Conservation (phyloP, 139 green algal species). For the Tetraselmis chui region DNA sequence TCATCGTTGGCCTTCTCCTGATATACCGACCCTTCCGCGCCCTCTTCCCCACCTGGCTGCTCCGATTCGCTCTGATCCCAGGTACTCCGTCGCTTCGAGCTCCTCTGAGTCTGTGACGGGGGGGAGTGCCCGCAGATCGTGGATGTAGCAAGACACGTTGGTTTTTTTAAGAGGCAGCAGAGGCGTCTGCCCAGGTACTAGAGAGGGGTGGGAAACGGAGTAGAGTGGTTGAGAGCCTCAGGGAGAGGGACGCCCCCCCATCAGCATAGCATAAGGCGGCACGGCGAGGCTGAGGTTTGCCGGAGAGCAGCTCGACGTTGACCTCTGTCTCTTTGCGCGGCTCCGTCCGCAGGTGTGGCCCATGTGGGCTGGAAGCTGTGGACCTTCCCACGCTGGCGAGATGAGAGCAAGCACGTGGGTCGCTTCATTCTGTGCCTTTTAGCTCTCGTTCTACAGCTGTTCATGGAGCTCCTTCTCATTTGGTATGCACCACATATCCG, state of each 20-base stretch:
- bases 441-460: background rate
- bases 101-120: background rate
- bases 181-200: no score
- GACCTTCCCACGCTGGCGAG: conserved; percentile 47
- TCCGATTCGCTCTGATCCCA: background rate
- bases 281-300: no score
- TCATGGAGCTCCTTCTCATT: background rate
- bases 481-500: background rate
- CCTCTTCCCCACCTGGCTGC: background rate
- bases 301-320: no score
- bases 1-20: background rate
- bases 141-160: no score
- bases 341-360: conserved; percentile 22
- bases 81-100: background rate
- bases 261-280: no score
- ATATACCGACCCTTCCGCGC: background rate
- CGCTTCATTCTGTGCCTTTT: conserved; percentile 46
- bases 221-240: background rate
- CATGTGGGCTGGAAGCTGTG: conserved; percentile 29
- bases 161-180: no score
- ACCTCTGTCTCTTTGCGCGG: background rate
- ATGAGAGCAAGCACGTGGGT: conserved; percentile 43
- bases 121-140: background rate
- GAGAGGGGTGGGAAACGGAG: no score
- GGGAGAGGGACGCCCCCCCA: background rate